phyloP scores from a whole-genome alignment of 2,329 filamentous ascomycete genomes.

The Stachybotrys elegans region DNA sequence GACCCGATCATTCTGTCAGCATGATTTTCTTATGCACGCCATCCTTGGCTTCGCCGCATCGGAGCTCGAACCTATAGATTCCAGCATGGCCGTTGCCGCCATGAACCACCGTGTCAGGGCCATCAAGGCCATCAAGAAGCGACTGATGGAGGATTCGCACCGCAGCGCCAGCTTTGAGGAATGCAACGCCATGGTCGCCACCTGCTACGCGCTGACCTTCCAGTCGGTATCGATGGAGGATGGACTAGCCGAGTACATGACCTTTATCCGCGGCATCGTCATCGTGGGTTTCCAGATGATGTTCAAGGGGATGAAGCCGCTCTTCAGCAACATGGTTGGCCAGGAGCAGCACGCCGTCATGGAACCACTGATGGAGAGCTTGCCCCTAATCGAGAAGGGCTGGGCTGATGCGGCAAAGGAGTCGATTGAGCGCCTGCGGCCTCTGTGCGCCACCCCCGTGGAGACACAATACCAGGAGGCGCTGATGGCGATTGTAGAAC shows the following conservation, averaged over 20 bases:
- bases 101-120: constrained; percentile 62
- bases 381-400: constrained; percentile 39
- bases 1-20: constrained; percentile 35
- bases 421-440: constrained; percentile 34
- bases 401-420: constrained; percentile 43
- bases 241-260: constrained; percentile 56
- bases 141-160: constrained; percentile 38
- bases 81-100: constrained; percentile 49
- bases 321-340: constrained; percentile 43
- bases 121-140: constrained; percentile 55
- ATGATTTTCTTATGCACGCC: constrained; percentile 66
- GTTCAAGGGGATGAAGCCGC: constrained; percentile 39
- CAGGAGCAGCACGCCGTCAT: constrained; percentile 36
- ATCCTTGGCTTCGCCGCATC: constrained; percentile 65
- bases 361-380: constrained; percentile 36
- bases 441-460: constrained; percentile 37
- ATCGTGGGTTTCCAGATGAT: constrained; percentile 51
- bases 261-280: constrained; percentile 52
- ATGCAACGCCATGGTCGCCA: constrained; percentile 54
- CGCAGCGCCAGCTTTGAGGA: constrained; percentile 41
- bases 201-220: constrained; percentile 55
- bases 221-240: constrained; percentile 54
- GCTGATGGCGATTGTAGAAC: constrained; percentile 41
- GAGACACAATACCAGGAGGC: constrained; percentile 42
- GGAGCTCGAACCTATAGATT: constrained; percentile 49